These are phyloP conservation scores for Penicillium pancosmium DNA, from an alignment of 495 filamentous ascomycete genomes.

Conservation along the genomic window DNA sequence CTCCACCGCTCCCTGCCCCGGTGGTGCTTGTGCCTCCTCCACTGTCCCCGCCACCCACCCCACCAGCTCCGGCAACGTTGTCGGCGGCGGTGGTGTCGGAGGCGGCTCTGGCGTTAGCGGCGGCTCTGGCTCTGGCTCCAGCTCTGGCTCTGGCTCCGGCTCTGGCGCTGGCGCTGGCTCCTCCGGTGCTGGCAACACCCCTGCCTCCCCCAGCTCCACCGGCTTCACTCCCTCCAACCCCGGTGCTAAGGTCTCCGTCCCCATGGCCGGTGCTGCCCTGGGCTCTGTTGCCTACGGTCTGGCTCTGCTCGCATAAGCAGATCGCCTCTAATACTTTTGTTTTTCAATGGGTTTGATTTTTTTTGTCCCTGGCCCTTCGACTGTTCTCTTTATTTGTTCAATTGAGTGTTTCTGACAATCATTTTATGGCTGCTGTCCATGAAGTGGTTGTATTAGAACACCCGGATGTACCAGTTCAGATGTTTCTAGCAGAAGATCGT, in stretches of 20 bases:
- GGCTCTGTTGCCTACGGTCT: conserved; percentile 34
- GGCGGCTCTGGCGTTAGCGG: conserved; percentile 5
- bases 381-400: neutral
- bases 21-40: conserved; percentile 5
- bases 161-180: conserved; percentile 9
- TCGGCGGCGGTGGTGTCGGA: conserved; percentile 1
- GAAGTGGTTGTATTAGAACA: neutral
- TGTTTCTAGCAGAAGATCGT: conserved; percentile 4
- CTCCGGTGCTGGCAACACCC: conserved; percentile 20
- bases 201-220: conserved; percentile 28
- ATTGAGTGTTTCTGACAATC: neutral
- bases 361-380: conserved; percentile 4
- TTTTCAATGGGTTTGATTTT: conserved; percentile 18
- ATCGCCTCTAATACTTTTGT: conserved; percentile 10
- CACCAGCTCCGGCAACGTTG: conserved; percentile 6
- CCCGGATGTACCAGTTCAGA: neutral
- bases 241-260: conserved; percentile 34
- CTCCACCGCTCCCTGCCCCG: conserved; percentile 9
- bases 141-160: conserved; percentile 8
- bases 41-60: conserved; percentile 7
- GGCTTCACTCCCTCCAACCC: conserved; percentile 32
- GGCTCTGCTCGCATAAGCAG: conserved; percentile 31
- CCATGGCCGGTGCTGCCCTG: conserved; percentile 31
- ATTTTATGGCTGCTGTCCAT: conserved; percentile 24
- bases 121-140: conserved; percentile 15